phyloP scores from a whole-genome alignment of 371 early-diverging fungal species.

The Mucor lusitanicus region DNA sequence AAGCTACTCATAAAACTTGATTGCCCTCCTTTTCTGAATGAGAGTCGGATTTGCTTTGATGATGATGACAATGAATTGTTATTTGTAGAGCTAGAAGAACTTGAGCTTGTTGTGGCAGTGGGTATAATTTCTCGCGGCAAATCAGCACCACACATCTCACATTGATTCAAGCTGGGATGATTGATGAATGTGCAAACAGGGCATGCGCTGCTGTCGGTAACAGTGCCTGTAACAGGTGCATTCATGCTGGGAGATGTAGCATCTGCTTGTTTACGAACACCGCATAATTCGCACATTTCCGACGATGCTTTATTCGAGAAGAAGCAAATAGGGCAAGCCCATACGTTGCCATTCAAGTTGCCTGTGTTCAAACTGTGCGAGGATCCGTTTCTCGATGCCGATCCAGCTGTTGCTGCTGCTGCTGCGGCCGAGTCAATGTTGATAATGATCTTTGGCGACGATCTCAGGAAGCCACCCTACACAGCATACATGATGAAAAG shows the following conservation, averaged over 20 bases:
- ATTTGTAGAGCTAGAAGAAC: neutral
- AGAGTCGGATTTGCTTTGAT: slow-evolving; percentile 56
- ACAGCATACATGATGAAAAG: slow-evolving; percentile 13
- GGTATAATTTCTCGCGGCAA: slow-evolving; percentile 39
- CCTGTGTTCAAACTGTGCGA: slow-evolving; percentile 6
- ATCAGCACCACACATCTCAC: slow-evolving; percentile 78
- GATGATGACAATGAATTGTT: neutral
- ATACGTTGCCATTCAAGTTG: slow-evolving; percentile 30
- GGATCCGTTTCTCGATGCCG: neutral
- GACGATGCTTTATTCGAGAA: slow-evolving; percentile 51
- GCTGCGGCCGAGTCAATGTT: slow-evolving; percentile 28
- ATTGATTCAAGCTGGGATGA: slow-evolving; percentile 74
- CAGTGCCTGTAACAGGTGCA: neutral
- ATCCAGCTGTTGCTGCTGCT: neutral
- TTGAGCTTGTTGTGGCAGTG: neutral
- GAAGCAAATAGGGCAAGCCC: slow-evolving; percentile 83
- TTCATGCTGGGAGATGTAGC: neutral
- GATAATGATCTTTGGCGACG: slow-evolving; percentile 67
- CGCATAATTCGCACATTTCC: slow-evolving; percentile 74
- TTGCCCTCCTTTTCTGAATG: slow-evolving; percentile 79
- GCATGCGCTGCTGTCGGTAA: slow-evolving; percentile 48
- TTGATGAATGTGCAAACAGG: slow-evolving; percentile 84
- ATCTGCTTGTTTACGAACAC: slow-evolving; percentile 53
- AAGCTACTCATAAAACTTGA: slow-evolving; percentile 62
- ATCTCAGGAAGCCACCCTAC: slow-evolving; percentile 65